phyloP scores from a whole-genome alignment of 1,139 yeast species.

The Magnusiomyces magnusii region DNA sequence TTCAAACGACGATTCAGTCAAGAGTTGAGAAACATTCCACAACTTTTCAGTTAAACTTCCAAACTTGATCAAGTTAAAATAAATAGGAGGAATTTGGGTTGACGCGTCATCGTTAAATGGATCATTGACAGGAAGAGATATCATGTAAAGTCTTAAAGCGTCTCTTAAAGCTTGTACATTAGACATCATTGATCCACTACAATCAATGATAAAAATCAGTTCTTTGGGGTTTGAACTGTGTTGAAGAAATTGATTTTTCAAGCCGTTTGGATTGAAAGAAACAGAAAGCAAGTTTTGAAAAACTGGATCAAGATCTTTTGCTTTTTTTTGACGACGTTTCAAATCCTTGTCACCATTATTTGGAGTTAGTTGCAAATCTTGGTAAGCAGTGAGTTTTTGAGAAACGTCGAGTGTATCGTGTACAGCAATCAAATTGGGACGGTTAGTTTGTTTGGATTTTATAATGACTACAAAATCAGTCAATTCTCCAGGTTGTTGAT shows the following conservation, averaged over 20 bases:
- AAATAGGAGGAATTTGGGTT: background rate
- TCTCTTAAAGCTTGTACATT: conserved; percentile 6
- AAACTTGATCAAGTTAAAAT: conserved; percentile 13
- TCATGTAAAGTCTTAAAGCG: conserved; percentile 10
- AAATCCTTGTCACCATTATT: background rate
- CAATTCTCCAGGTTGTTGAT: background rate
- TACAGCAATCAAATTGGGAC: conserved; percentile 1
- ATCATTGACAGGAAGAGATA: conserved; percentile 7
- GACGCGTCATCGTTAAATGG: background rate
- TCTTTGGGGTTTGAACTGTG: conserved; percentile 7
- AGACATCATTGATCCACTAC: conserved; percentile 12
- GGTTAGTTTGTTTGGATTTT: background rate
- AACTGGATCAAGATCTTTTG: background rate
- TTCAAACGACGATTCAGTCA: conserved; percentile 9
- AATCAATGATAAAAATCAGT: conserved; percentile 11
- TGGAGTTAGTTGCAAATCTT: background rate
- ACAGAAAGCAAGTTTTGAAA: conserved; percentile 8
- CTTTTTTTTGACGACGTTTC: background rate
- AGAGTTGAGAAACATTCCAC: conserved; percentile 9
- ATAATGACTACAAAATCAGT: conserved; percentile 9
- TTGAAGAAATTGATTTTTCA: background rate
- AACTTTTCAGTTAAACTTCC: conserved; percentile 4
- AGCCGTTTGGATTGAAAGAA: conserved; percentile 4
- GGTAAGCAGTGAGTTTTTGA: background rate
- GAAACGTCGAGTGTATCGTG: background rate